Base-by-base conservation (phyloP, 2,329 filamentous ascomycete species). In the Macrophomina pseudophaseolina region DNA sequence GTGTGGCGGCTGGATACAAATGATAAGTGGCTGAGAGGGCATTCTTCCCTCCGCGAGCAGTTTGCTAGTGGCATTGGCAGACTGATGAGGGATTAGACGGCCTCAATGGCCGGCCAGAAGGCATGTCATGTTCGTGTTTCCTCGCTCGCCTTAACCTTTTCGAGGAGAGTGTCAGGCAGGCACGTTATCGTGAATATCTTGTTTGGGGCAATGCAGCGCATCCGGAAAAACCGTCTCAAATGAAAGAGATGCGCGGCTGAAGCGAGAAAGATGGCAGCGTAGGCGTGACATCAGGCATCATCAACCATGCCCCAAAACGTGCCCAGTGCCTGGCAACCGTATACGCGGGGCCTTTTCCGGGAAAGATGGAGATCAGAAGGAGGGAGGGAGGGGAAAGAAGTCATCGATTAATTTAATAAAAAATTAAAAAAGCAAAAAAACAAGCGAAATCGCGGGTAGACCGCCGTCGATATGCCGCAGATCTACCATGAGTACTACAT, bases 381-480 rank as follows among this genome's bases (percentile, higher is more conserved):
- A 54, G 54, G 23, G 23, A 30, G 18, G 35, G 38, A 18, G 35
- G 33, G 14, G 16, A 11, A 5, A 11, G 12, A 33, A 9, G 28
- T n/a, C 23, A 52, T 52, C 49, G 52, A 18, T 16, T 18, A 30
- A 49, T 16, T 35, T 5, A 35, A 62, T 38, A 49, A 54, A 12
- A 42, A 62, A 62, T 42, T 32, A 62, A 49, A 12, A 35, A 23
- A 23, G 23, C 2, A 5, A 35, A 62, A 38, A 49, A 54, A 12
- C 58, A 62, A 62, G 58, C 44, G 49, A 49, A 12, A 35, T 49
- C 18, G 58, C 44, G 58, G 58, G 44, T 62, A 62, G 58, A 3
- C 58, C 44, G 58, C 32, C 44, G 42, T 35, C n/a, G 58, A 30
- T 30, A 12, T 48, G 12, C 30, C 58, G 58, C 42, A 33, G 58